phyloP scores from a whole-genome alignment of 768 basidiomycete species.

The Agaricus subrufescens region DNA sequence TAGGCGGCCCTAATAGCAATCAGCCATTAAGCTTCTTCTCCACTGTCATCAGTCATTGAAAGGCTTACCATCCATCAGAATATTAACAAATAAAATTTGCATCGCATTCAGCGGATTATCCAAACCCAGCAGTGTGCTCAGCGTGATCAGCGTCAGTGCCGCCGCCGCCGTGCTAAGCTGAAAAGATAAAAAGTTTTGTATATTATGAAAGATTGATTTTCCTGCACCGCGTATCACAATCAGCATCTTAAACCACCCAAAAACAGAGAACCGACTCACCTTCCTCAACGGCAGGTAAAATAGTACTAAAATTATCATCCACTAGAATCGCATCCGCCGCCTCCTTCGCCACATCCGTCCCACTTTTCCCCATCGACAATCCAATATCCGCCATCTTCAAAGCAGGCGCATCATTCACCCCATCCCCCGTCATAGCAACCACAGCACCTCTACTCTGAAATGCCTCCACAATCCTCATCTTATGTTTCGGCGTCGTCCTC shows the following conservation, averaged over 20 bases:
- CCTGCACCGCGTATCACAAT: constrained; percentile 34
- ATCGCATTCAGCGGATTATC: constrained; percentile 95
- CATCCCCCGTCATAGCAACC: constrained; percentile 98
- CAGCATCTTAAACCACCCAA: constrained; percentile 8
- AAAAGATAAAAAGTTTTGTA: constrained; percentile 96
- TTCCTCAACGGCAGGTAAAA: constrained; percentile 92
- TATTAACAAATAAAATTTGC: constrained; percentile 99
- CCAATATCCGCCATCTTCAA: constrained; percentile 98
- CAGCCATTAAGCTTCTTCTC: background rate
- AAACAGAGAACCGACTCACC: constrained; percentile 37
- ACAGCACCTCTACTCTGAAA: constrained; percentile 87
- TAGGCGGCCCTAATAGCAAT: constrained; percentile 68
- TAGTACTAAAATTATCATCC: constrained; percentile 95
- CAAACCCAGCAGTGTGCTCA: constrained; percentile 86
- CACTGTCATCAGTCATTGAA: background rate
- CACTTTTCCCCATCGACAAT: constrained; percentile 95
- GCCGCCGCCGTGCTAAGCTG: constrained; percentile 98
- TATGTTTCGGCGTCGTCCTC: constrained; percentile 92
- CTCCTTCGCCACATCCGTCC: constrained; percentile 99
- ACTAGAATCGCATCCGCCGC: constrained; percentile 96
- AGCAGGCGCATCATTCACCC: constrained; percentile 96
- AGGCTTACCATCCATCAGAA: constrained; percentile 88
- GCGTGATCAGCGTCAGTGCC: constrained; percentile 89
- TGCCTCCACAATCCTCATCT: constrained; percentile 95
- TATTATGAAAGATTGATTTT: constrained; percentile 98